phyloP scores from a whole-genome alignment of 2,329 filamentous ascomycete genomes.

The Colletotrichum sp. region DNA sequence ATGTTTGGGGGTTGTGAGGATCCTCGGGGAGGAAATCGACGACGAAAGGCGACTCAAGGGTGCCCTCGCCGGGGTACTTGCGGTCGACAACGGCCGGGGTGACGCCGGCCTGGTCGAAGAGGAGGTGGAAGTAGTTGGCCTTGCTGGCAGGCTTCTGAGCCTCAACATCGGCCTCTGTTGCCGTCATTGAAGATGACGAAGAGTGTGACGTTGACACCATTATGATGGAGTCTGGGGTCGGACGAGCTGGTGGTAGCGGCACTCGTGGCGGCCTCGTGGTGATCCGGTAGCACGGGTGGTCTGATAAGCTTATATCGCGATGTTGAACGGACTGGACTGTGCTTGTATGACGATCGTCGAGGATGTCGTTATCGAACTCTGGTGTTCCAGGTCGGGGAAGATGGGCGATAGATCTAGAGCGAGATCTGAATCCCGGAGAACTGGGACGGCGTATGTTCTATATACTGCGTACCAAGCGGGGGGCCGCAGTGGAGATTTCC shows the following conservation, averaged over 20 bases:
- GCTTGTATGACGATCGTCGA: not conserved
- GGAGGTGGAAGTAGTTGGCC: slow-evolving; percentile 53
- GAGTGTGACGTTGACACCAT: slow-evolving; percentile 25
- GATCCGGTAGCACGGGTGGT: not conserved
- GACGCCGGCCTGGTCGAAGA: slow-evolving; percentile 63
- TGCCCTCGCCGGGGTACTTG: slow-evolving; percentile 64
- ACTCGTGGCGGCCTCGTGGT: not conserved
- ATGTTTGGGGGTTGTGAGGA: slow-evolving; percentile 66
- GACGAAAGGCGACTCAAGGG: slow-evolving; percentile 64
- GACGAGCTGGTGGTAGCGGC: not conserved
- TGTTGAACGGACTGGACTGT: not conserved
- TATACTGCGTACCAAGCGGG: slow-evolving; percentile 2
- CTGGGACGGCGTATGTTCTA: slow-evolving; percentile 6
- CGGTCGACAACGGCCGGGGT: slow-evolving; percentile 61
- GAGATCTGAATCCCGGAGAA: slow-evolving; percentile 3
- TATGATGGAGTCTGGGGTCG: not conserved
- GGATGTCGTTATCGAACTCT: not conserved
- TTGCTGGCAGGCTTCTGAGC: slow-evolving; percentile 36
- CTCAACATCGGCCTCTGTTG: slow-evolving; percentile 46
- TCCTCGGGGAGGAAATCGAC: slow-evolving; percentile 70
- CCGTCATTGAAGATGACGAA: slow-evolving; percentile 34
- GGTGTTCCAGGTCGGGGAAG: not conserved
- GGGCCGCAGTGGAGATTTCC: slow-evolving; percentile 6
- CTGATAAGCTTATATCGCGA: not conserved
- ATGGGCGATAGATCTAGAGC: not conserved